Evolutionary conservation across 2,329 filamentous ascomycete genomes (phyloP).

Genomic region (Pleoardoris graminearum): DNA sequence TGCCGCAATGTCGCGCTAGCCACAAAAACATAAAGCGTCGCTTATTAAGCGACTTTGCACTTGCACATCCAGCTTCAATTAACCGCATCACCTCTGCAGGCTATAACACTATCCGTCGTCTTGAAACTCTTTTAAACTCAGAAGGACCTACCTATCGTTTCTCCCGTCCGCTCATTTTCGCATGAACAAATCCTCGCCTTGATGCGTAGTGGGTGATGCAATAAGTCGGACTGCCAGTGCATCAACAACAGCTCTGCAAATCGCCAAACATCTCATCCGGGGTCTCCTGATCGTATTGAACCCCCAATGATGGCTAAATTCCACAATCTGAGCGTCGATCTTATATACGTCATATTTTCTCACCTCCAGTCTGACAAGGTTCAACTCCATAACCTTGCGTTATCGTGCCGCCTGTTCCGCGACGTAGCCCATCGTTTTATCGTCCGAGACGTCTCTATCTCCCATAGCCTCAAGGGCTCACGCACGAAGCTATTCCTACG

Average conservation of each 20-base stretch:
- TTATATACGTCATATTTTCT: constrained; percentile 13
- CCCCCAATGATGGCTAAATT: constrained; percentile 2
- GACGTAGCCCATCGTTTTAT: constrained; percentile 11
- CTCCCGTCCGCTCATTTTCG: too few relatives aligned
- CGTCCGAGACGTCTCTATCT: constrained; percentile 6
- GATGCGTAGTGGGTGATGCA: too few relatives aligned
- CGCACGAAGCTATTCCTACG: constrained; percentile 10
- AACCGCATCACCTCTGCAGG: too few relatives aligned
- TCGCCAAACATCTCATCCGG: too few relatives aligned
- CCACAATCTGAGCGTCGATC: constrained; percentile 8
- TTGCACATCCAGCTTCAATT: background rate
- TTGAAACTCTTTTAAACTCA: too few relatives aligned
- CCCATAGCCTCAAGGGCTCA: constrained; percentile 4
- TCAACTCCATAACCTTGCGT: background rate
- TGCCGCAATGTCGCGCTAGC: background rate
- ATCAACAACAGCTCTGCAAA: too few relatives aligned
- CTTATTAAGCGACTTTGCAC: background rate
- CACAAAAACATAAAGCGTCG: background rate
- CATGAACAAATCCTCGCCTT: too few relatives aligned
- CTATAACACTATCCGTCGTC: too few relatives aligned
- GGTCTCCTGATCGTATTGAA: background rate
- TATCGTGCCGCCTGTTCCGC: constrained; percentile 8
- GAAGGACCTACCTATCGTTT: too few relatives aligned
- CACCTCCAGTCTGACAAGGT: constrained; percentile 7
- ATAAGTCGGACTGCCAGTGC: too few relatives aligned